Conservation (phyloP, 2,329 filamentous ascomycete genomes). For the Cladosporium cucumerinum region DNA sequence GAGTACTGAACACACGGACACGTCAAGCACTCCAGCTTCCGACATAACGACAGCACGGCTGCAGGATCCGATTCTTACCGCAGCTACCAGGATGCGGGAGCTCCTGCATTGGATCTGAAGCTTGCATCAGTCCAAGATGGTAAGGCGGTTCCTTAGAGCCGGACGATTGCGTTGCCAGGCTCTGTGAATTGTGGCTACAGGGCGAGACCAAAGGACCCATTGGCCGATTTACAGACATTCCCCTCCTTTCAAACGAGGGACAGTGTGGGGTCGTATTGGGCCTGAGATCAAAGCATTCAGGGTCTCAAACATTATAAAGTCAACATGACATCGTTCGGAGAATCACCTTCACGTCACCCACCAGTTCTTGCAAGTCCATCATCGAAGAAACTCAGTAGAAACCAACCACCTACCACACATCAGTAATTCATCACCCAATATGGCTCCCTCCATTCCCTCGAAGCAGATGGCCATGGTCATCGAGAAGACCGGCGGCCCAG, state of each 20-base stretch:
- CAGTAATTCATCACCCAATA: not conserved
- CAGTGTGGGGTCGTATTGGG: constrained; percentile 11
- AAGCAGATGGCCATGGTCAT: constrained; percentile 91
- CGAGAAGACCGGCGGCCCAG: constrained; percentile 70
- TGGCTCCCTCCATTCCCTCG: constrained; percentile 57
- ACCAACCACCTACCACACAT: not conserved
- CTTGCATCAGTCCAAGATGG: constrained; percentile 4
- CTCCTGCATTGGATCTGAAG: not conserved
- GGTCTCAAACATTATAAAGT: not conserved
- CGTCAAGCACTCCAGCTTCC: not conserved
- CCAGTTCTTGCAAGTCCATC: not conserved
- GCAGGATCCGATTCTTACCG: constrained; percentile 3
- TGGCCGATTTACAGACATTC: constrained; percentile 7
- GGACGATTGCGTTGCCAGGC: constrained; percentile 1
- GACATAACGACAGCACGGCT: not conserved
- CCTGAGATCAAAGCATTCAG: not conserved
- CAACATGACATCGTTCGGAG: not conserved
- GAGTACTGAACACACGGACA: not conserved
- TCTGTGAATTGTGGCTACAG: constrained; percentile 11
- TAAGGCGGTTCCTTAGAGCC: constrained; percentile 13
- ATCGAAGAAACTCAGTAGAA: not conserved
- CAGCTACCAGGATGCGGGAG: not conserved
- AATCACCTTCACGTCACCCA: not conserved
- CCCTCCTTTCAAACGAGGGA: constrained; percentile 14
- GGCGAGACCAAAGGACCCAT: constrained; percentile 3